These are phyloP conservation scores for Mallotus nudiflorus DNA, from an alignment of 345 rosid species.

Conservation along the genomic window DNA sequence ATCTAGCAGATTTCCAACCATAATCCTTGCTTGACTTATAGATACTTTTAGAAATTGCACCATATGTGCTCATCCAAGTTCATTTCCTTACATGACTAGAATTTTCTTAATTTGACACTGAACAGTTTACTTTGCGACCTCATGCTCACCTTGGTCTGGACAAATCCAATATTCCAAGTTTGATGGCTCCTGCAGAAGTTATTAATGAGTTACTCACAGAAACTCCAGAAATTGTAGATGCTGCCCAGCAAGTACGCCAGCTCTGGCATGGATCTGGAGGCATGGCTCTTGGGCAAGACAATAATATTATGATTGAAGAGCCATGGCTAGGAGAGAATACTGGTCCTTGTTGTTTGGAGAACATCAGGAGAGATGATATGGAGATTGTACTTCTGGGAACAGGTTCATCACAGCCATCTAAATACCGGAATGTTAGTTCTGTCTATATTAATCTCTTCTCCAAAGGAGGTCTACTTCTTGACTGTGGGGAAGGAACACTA, in stretches of 20 bases:
- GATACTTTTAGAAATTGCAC: background rate
- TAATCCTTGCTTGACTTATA: too few species aligned
- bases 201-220: conserved; percentile 63
- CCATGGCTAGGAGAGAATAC: conserved; percentile 67
- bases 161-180: conserved; percentile 63
- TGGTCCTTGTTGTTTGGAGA: conserved; percentile 72
- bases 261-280: conserved; percentile 47
- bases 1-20: too few species aligned
- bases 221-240: conserved; percentile 71
- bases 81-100: background rate
- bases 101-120: conserved; percentile 1
- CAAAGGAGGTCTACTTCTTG: conserved; percentile 76
- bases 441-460: conserved; percentile 71
- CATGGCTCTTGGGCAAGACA: conserved; percentile 20
- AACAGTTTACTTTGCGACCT: conserved; percentile 92
- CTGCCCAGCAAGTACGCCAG: conserved; percentile 49
- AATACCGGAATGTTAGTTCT: conserved; percentile 85
- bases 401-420: conserved; percentile 98
- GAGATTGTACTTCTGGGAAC: conserved; percentile 94
- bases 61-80: background rate
- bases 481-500: conserved; percentile 95
- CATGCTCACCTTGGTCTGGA: conserved; percentile 73
- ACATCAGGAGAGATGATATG: conserved; percentile 71
- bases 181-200: conserved; percentile 42
- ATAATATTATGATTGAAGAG: conserved; percentile 53